These are phyloP conservation scores for Colletotrichum sp. DNA, from an alignment of 2,329 filamentous ascomycete genomes.

Conservation along the genomic window DNA sequence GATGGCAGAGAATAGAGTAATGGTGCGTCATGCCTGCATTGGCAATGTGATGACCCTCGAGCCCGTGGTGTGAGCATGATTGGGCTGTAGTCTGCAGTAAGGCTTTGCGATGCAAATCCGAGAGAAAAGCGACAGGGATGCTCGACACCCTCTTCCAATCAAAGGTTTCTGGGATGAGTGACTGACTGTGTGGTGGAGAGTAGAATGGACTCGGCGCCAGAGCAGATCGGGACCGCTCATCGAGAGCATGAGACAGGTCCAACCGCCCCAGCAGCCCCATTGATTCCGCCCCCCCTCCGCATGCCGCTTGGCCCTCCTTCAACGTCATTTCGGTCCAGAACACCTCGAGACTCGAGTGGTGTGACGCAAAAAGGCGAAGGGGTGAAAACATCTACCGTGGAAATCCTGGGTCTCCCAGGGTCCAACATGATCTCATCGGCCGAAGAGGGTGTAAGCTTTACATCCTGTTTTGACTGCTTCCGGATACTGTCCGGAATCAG, in stretches of 20 bases:
- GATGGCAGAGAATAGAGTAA: slow-evolving; percentile 4
- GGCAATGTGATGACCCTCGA: background rate
- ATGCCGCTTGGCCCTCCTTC: slow-evolving; percentile 24
- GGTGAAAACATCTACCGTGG: background rate
- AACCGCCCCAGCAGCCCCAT: slow-evolving; percentile 12
- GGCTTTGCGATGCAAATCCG: slow-evolving; percentile 1
- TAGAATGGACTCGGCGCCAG: background rate
- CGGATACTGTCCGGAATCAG: slow-evolving; percentile 13
- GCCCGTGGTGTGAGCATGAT: slow-evolving; percentile 3
- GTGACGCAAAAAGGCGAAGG: slow-evolving; percentile 14
- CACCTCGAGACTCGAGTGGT: slow-evolving; percentile 9
- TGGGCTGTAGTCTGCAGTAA: background rate
- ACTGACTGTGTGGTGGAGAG: background rate
- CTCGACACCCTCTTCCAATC: background rate
- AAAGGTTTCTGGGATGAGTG: background rate
- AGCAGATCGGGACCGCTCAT: slow-evolving; percentile 12
- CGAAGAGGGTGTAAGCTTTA: slow-evolving; percentile 16
- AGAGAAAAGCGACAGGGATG: slow-evolving; percentile 2
- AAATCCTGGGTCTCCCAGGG: slow-evolving; percentile 18
- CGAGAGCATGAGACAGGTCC: slow-evolving; percentile 13
- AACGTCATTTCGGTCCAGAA: slow-evolving; percentile 30
- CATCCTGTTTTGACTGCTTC: slow-evolving; percentile 22
- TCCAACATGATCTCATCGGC: slow-evolving; percentile 26
- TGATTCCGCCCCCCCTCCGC: slow-evolving; percentile 11
- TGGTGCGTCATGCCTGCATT: slow-evolving; percentile 19